Evolutionary conservation across 2,329 filamentous ascomycete species (phyloP), one percentile per base, ranked within the genome.

Genomic region (Claviceps pazoutovae): DNA sequence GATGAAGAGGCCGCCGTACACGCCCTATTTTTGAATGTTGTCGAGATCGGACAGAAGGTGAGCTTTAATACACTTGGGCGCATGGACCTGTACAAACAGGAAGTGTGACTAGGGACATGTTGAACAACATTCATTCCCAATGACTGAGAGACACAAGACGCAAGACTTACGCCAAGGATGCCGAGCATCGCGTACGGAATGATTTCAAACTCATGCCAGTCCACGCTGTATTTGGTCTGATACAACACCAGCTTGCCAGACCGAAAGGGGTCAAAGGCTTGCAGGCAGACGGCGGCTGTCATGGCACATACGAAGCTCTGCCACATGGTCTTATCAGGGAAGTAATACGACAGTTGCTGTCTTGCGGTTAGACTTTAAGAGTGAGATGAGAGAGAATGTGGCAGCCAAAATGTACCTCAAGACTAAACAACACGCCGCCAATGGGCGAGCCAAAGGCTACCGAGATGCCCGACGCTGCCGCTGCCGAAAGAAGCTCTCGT

Each of bases 321-420:
- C 93, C 93, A 98, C 93, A 98, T 97, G 9, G 93, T 97, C 68
- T 97, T 97, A 69, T 97, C 91, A 0, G 93, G 91, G 60, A 97
- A 97, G 67, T 96, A 97, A 66, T 96, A 97, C 1, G 89, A 95
- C 2, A 97, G 74, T 76, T 95, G 88, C 79, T 86, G 4, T 34
- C 6, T 9, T 45, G 39, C 19, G 4, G 16, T 56, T 8, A 56
- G 49, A 16, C 11, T 11, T 41, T n/a, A 26, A 44, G 7, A 17
- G 14, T 11, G 5, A 23, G 13, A 30, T 11, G 5, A 23, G 13
- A 30, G 13, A 23, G 9, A 21, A 30, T 2, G 6, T 5, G 8
- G 26, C 21, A 21, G 11, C 0, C 23, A 17, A 23, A 44, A 51
- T 65, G 58, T 69, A 84, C 82, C 71, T 95, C 91, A n/a, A 97